Conservation (phyloP, 495 filamentous ascomycete species). For the Chaetomidium leptoderma region DNA sequence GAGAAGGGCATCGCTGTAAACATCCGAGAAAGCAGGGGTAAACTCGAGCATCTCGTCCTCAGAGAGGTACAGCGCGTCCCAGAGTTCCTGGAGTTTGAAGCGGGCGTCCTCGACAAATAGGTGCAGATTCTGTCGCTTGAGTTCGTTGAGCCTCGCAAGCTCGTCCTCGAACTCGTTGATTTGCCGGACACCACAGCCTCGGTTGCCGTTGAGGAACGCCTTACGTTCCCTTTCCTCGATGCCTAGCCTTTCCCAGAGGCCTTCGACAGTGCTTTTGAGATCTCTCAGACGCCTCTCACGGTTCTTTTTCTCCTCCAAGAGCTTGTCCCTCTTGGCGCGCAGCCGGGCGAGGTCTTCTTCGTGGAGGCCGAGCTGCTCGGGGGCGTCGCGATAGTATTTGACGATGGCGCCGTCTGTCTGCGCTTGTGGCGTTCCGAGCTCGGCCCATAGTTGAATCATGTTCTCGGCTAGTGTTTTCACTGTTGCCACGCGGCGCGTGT, state of each 20-base stretch:
- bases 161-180: slow-evolving; percentile 96
- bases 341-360: slow-evolving; percentile 75
- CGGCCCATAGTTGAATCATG: slow-evolving; percentile 91
- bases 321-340: slow-evolving; percentile 67
- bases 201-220: slow-evolving; percentile 64
- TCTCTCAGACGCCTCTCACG: slow-evolving; percentile 81
- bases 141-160: slow-evolving; percentile 74
- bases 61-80: slow-evolving; percentile 88
- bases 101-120: slow-evolving; percentile 93
- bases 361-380: slow-evolving; percentile 89
- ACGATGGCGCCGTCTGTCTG: slow-evolving; percentile 87
- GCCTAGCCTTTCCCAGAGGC: slow-evolving; percentile 82
- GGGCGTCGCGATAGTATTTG: slow-evolving; percentile 79
- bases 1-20: slow-evolving; percentile 85
- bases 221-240: slow-evolving; percentile 78
- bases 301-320: slow-evolving; percentile 86
- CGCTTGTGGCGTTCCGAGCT: slow-evolving; percentile 85
- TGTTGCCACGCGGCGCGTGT: slow-evolving; percentile 67
- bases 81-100: slow-evolving; percentile 83
- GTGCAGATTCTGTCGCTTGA: slow-evolving; percentile 92
- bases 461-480: slow-evolving; percentile 75
- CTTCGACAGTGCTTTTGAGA: slow-evolving; percentile 66
- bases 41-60: slow-evolving; percentile 99
- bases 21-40: slow-evolving; percentile 85
- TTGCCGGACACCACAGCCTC: slow-evolving; percentile 74